These are phyloP conservation scores for Jimgerdemannia flammicorona DNA, from an alignment of 192 early-diverging fungal genomes.

Conservation along the genomic window DNA sequence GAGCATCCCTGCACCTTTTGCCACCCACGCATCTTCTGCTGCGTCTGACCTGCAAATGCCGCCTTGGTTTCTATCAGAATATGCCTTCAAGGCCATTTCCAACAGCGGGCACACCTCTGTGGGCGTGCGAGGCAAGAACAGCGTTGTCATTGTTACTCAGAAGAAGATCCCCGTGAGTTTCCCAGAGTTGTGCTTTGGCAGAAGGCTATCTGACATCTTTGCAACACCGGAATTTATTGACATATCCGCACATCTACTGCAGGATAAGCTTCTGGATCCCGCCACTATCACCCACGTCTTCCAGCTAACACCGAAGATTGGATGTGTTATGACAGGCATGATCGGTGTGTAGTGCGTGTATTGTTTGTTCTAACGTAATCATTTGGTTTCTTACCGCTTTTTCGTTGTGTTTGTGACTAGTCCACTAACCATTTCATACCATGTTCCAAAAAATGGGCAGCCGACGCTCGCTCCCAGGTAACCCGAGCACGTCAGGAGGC, in stretches of 20 bases:
- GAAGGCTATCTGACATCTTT: neutral
- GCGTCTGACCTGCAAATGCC: neutral
- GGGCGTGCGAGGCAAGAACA: constrained; percentile 93
- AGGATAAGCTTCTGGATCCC: constrained; percentile 97
- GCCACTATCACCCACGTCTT: constrained; percentile 92
- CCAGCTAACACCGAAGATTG: constrained; percentile 87
- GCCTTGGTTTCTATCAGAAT: constrained; percentile 61
- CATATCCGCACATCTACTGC: neutral
- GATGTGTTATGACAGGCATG: constrained; percentile 98
- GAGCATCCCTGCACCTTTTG: constrained; percentile 10
- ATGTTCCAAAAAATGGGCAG: constrained; percentile 29
- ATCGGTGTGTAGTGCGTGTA: constrained; percentile 47
- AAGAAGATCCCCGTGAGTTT: constrained; percentile 86
- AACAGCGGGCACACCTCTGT: constrained; percentile 95
- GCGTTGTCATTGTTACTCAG: constrained; percentile 93
- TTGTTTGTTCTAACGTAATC: neutral
- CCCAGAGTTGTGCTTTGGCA: neutral
- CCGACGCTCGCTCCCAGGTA: constrained; percentile 94
- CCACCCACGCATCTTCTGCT: neutral
- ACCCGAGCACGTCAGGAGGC: constrained; percentile 91
- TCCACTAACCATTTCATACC: constrained; percentile 1
- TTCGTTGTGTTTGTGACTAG: neutral
- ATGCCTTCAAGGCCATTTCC: constrained; percentile 99
- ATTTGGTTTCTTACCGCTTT: neutral
- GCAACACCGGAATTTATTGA: constrained; percentile 1